Conservation (phyloP, 2,329 filamentous ascomycete species). For the Aspergillus sp. region DNA sequence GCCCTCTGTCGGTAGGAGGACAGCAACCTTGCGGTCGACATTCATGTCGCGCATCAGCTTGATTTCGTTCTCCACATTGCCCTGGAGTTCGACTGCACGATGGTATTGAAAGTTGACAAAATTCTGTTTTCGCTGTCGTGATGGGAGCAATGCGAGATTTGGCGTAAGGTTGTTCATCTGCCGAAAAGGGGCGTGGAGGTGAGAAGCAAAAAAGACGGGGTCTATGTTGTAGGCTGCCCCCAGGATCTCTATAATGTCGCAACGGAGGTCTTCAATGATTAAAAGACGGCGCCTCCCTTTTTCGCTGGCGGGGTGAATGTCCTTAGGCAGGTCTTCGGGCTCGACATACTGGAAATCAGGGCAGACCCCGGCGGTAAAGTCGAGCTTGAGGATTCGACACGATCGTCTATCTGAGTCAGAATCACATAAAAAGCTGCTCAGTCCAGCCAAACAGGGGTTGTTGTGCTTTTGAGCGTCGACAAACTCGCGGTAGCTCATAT, state of each 20-base stretch:
- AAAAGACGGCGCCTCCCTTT: not conserved
- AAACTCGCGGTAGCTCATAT: not conserved
- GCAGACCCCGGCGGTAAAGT: not conserved
- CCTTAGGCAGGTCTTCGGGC: not conserved
- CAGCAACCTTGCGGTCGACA: slow-evolving; percentile 1
- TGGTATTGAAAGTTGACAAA: slow-evolving; percentile 8
- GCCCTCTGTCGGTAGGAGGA: not conserved
- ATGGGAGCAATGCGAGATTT: slow-evolving; percentile 4
- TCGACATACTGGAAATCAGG: not conserved
- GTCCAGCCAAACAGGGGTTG: slow-evolving; percentile 2
- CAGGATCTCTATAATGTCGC: not conserved
- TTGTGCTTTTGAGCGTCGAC: not conserved
- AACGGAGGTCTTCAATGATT: slow-evolving; percentile 1
- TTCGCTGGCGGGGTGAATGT: not conserved
- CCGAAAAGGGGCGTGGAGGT: slow-evolving; percentile 1
- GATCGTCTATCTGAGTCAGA: not conserved
- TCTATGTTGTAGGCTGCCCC: not conserved
- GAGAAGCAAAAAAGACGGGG: slow-evolving; percentile 1
- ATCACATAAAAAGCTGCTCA: not conserved
- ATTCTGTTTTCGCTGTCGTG: not conserved
- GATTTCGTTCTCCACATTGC: not conserved
- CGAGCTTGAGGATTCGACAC: slow-evolving; percentile 1
- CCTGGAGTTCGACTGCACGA: not conserved
- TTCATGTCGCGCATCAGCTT: slow-evolving; percentile 2
- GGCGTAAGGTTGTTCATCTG: not conserved